Evolutionary conservation across 345 rosid species (phyloP).

Genomic region (Tarenaya hassleriana): DNA sequence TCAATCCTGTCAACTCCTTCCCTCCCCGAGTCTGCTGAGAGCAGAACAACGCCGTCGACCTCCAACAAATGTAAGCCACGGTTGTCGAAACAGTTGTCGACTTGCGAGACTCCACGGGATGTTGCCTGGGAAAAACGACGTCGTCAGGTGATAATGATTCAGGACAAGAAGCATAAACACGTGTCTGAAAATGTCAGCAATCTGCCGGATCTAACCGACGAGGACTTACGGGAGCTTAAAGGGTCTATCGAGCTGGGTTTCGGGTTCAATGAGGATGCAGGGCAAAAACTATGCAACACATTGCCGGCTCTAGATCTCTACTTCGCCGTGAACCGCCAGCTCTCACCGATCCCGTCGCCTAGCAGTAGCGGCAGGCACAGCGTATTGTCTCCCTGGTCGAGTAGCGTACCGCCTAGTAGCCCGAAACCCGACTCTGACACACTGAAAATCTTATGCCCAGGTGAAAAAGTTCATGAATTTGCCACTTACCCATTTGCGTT

Average conservation of each 20-base stretch:
- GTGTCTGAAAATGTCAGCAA: conserved; percentile 45
- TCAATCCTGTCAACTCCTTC: conserved; percentile 26
- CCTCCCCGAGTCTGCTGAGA: conserved; percentile 24
- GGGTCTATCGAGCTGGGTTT: conserved; percentile 96
- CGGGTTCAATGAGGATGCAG: conserved; percentile 81
- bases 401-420: conserved; percentile 56
- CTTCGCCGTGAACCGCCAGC: conserved; percentile 80
- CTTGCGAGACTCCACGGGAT: conserved; percentile 73
- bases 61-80: conserved; percentile 36
- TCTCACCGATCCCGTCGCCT: conserved; percentile 71
- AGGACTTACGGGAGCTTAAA: conserved; percentile 72
- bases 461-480: conserved; percentile 32
- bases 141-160: conserved; percentile 52
- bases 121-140: conserved; percentile 84
- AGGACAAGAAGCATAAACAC: conserved; percentile 31
- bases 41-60: conserved; percentile 38
- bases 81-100: conserved; percentile 67
- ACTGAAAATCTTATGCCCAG: conserved; percentile 71
- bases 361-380: conserved; percentile 39
- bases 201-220: conserved; percentile 60
- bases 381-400: conserved; percentile 29
- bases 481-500: neutral
- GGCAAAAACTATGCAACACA: conserved; percentile 58
- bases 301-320: conserved; percentile 87
- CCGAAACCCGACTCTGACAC: conserved; percentile 52